phyloP scores from a whole-genome alignment of 1,284 basidiomycete genomes.

The Pascua guehoae region DNA sequence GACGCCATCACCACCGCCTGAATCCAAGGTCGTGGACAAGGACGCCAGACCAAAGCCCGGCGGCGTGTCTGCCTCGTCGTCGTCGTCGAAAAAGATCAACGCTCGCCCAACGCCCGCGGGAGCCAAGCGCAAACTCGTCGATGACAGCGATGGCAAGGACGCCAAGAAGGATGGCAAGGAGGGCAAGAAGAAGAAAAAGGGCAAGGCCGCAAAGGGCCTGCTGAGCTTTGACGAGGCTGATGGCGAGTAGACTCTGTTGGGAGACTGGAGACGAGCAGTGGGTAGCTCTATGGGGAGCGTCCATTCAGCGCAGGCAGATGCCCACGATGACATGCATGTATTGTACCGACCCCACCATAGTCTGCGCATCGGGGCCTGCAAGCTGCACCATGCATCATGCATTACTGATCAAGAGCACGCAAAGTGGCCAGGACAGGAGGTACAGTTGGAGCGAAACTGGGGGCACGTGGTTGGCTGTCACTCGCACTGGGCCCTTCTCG shows the following conservation, averaged over 20 bases:
- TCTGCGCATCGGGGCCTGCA: no score
- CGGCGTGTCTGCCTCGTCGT: no score
- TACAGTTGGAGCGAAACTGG: background rate
- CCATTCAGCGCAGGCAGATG: no score
- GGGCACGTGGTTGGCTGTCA: background rate
- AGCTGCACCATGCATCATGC: background rate
- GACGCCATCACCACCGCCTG: background rate
- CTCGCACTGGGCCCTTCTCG: background rate
- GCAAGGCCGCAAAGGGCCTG: conserved; percentile 39
- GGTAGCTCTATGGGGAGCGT: no score
- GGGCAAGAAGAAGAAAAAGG: conserved; percentile 38
- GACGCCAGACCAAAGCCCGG: background rate
- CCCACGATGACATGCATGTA: conserved; percentile 3
- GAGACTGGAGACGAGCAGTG: background rate
- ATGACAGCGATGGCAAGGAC: conserved; percentile 6
- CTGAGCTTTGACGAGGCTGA: conserved; percentile 46
- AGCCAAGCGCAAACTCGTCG: conserved; percentile 36
- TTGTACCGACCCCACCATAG: background rate
- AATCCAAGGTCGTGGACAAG: conserved; percentile 2
- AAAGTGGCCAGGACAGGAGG: background rate
- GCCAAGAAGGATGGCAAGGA: conserved; percentile 26
- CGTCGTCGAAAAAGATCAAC: no score
- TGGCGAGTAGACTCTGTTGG: conserved; percentile 18
- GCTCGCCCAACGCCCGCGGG: no score
- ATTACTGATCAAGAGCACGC: background rate